Percentiles rank a stretch among this genome's conserved stretches.
Conservation (phyloP, 2,329 filamentous ascomycete species). For the Fusarium coffeatum region DNA sequence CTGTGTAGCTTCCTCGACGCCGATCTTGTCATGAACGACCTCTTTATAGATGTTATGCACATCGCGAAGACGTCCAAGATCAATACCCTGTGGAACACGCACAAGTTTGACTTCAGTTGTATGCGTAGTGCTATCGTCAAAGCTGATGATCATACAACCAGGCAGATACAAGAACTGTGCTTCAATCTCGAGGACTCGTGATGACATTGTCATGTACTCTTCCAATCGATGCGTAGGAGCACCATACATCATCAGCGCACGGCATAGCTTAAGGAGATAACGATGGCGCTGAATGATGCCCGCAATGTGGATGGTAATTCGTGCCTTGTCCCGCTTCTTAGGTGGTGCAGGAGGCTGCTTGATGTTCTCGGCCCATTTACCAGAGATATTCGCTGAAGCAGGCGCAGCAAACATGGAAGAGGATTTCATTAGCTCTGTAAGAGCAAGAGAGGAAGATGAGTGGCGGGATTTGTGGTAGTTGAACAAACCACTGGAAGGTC, state of each 20-base stretch:
- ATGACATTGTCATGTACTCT: slow-evolving; percentile 91
- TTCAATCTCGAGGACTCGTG: slow-evolving; percentile 88
- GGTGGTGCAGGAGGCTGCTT: slow-evolving; percentile 51
- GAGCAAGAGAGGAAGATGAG: slow-evolving; percentile 58
- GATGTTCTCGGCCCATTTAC: slow-evolving; percentile 58
- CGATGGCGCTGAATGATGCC: slow-evolving; percentile 81
- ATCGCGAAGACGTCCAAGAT: slow-evolving; percentile 79
- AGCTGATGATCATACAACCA: slow-evolving; percentile 93
- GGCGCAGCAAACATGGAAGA: slow-evolving; percentile 64
- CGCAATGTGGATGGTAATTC: slow-evolving; percentile 70
- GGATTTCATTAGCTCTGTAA: slow-evolving; percentile 65
- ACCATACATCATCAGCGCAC: slow-evolving; percentile 88
- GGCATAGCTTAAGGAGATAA: slow-evolving; percentile 86
- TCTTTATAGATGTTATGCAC: slow-evolving; percentile 84
- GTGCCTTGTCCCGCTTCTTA: slow-evolving; percentile 53
- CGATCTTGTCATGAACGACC: slow-evolving; percentile 81
- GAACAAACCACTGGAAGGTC: slow-evolving; percentile 55
- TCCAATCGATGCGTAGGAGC: slow-evolving; percentile 92
- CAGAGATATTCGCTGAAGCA: slow-evolving; percentile 58
- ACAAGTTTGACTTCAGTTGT: slow-evolving; percentile 85
- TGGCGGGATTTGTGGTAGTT: slow-evolving; percentile 56
- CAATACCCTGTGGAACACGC: slow-evolving; percentile 73
- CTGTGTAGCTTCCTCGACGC: slow-evolving; percentile 75
- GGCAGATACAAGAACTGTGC: slow-evolving; percentile 91
- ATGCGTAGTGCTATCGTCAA: slow-evolving; percentile 79